Base-by-base conservation (phyloP, 768 basidiomycete genomes). In the Tylopilus balloui region DNA sequence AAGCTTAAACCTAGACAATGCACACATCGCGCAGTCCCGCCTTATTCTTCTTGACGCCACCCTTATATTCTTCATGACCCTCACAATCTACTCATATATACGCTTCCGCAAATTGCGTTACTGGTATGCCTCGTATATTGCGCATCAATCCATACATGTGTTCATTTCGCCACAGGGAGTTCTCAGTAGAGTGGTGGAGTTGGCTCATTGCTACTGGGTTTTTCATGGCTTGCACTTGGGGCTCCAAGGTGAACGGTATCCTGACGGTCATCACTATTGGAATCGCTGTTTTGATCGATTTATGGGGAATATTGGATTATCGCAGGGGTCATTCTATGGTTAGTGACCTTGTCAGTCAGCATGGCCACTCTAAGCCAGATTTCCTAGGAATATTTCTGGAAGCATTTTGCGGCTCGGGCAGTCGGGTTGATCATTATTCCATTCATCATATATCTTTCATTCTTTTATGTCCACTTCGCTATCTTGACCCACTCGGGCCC, bases 231-330 rank as follows among this genome's bases (percentile, higher is more conserved):
- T 92, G 92, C 67, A 91, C 93, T 2, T 89, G 96, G 79, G 92
- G 89, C 4, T 95, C 94, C 62, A 99, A 99, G 70, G 96, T 98
- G 71, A 97, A 97, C 58, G 96, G 96, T 29, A 74, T 98, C 41
- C 76, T 99, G 52, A 92, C 92, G 2, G 97, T 99, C 49, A 47
- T 82, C 35, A 80, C 89, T 13, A 83, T 99, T 56, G 96, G 96
- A 2, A 76, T 88, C 42, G 95, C 95, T 6, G 96, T 98, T 37
- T 63, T 89, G 25, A 83, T 95, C 51, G 96, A 99, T 66, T 74
- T 99, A 11, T 99, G 96, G 95, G 89, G 86, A 56, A 76, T 98
- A 36, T 70, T 98, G 60, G 96, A 99, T 67, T 68, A 85, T 64
- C 84, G 77, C 64, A 87, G 86, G 58, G 86, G 87, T 1, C 73